phyloP scores from a whole-genome alignment of 2,329 filamentous ascomycete species.

The Didymella pinodella region DNA sequence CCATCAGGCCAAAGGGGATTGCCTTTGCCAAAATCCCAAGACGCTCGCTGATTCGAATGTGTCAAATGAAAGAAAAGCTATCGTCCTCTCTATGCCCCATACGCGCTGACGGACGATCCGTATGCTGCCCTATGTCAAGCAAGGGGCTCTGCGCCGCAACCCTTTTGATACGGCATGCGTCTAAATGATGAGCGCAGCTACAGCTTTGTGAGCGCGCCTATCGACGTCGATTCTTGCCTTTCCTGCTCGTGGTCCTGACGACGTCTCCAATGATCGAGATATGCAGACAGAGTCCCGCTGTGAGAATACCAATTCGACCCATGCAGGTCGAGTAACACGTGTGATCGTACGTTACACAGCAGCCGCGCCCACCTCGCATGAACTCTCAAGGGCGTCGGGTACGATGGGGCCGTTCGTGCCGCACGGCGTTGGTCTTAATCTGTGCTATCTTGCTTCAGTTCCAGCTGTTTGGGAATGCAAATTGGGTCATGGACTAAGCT shows the following conservation, averaged over 20 bases:
- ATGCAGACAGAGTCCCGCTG: not conserved
- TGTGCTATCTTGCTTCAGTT: constrained; percentile 1
- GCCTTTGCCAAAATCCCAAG: not conserved
- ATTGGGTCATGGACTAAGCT: constrained; percentile 1
- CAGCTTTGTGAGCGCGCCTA: not conserved
- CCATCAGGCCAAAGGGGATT: not conserved
- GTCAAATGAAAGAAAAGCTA: not conserved
- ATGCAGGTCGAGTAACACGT: constrained; percentile 18
- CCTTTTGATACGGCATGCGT: constrained; percentile 4
- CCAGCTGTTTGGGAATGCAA: constrained; percentile 14
- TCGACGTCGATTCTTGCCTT: not conserved
- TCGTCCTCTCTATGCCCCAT: not conserved
- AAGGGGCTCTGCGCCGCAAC: constrained; percentile 6
- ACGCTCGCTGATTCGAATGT: not conserved
- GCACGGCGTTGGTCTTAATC: constrained; percentile 3
- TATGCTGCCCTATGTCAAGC: constrained; percentile 8
- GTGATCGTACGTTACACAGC: constrained; percentile 9
- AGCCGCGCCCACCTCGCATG: constrained; percentile 14
- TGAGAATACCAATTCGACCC: constrained; percentile 15
- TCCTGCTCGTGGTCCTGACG: not conserved
- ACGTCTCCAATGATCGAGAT: not conserved
- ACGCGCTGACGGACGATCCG: not conserved
- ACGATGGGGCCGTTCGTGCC: constrained; percentile 1
- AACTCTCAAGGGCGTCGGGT: constrained; percentile 1
- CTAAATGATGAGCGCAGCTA: not conserved